Percentiles rank a stretch among this genome's conserved stretches.
These are phyloP conservation scores for Scheffersomyces amazonensis DNA, from an alignment of 805 yeast species.

Conservation along the genomic window DNA sequence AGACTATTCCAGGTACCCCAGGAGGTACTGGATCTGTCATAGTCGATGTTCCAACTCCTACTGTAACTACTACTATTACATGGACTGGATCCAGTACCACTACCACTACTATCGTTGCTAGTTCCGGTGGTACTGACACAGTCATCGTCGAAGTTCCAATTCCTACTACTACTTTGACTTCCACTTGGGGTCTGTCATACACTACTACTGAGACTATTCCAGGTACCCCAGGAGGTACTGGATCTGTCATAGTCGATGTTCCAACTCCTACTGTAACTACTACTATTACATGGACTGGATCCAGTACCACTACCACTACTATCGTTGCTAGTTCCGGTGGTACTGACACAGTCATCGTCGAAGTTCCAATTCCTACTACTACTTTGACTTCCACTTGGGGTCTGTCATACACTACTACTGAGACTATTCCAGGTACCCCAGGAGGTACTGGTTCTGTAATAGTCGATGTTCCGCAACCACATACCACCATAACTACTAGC, in stretches of 20 bases:
- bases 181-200: conserved; percentile 6
- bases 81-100: neutral
- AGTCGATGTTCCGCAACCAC: conserved; percentile 10
- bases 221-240: conserved; percentile 7
- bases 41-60: conserved; percentile 10
- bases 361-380: conserved; percentile 9
- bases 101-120: neutral
- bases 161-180: conserved; percentile 12
- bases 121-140: conserved; percentile 2
- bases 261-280: conserved; percentile 9
- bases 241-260: conserved; percentile 9
- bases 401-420: neutral
- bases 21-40: conserved; percentile 9
- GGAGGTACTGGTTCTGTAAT: conserved; percentile 15
- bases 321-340: conserved; percentile 1
- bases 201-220: conserved; percentile 3
- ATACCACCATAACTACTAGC: conserved; percentile 8
- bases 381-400: conserved; percentile 12
- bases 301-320: neutral
- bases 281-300: conserved; percentile 2
- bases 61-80: conserved; percentile 7
- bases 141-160: conserved; percentile 7
- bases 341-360: conserved; percentile 3
- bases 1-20: conserved; percentile 7
- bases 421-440: conserved; percentile 13